These are phyloP conservation scores for Kazachstania psychrophila DNA, from an alignment of 805 yeast genomes.

Conservation along the genomic window DNA sequence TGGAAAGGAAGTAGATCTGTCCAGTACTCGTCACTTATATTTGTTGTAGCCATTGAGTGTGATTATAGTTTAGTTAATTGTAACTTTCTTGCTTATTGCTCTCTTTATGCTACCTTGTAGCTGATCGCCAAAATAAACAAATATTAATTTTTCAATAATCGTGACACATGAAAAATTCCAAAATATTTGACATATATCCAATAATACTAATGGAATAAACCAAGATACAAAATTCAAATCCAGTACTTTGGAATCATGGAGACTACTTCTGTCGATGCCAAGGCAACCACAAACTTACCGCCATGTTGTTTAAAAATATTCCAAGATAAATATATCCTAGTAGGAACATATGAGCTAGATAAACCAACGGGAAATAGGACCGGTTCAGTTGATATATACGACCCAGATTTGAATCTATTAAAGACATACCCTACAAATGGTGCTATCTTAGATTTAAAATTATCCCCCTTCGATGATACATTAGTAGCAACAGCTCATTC, in stretches of 20 bases:
- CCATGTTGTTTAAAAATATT: constrained; percentile 73
- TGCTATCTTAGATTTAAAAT: constrained; percentile 72
- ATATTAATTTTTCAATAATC: too few species aligned
- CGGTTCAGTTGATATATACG: constrained; percentile 49
- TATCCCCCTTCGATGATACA: constrained; percentile 45
- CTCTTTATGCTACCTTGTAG: too few species aligned
- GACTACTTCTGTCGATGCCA: constrained; percentile 13
- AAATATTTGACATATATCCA: too few species aligned
- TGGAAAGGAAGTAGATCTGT: constrained; percentile 7
- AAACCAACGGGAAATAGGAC: constrained; percentile 47
- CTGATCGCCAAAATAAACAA: too few species aligned
- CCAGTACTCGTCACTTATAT: constrained; percentile 15
- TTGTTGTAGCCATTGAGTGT: too few species aligned
- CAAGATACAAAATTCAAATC: background rate
- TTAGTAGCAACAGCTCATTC: constrained; percentile 63
- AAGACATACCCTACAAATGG: constrained; percentile 34
- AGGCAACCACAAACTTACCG: constrained; percentile 47
- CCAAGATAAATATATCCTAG: constrained; percentile 38
- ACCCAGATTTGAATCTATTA: constrained; percentile 18
- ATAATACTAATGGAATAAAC: background rate
- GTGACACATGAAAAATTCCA: background rate
- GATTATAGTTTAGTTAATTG: too few species aligned
- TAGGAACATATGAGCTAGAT: constrained; percentile 78
- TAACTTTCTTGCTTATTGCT: too few species aligned
- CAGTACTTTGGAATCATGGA: constrained; percentile 4